A percentile compares a stretch with the other conserved stretches of the same genome.
Evolutionary conservation across 192 early-diverging fungal genomes (phyloP).

Genomic region (Gamsiella multidivaricata): DNA sequence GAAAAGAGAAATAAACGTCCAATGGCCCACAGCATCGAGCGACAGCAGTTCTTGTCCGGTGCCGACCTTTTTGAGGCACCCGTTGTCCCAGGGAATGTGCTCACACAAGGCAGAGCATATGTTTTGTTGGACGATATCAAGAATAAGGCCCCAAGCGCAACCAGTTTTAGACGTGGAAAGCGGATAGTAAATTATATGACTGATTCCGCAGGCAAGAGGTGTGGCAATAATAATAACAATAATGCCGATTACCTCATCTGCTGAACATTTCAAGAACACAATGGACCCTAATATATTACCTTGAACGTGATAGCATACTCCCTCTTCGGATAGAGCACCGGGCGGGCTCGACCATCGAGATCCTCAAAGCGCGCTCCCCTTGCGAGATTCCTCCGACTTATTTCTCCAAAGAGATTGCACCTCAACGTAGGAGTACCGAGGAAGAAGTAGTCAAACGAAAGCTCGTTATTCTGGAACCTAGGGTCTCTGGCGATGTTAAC

Average conservation of each 20-base stretch:
- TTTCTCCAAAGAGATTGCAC: no score
- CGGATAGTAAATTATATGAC: not conserved
- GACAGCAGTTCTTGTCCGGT: not conserved
- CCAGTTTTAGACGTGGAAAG: not conserved
- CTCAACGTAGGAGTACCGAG: no score
- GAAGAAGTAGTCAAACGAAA: not conserved
- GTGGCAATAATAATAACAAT: not conserved
- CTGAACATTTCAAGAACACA: no score
- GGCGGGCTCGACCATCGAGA: not conserved
- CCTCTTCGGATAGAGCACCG: not conserved
- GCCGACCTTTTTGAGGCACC: not conserved
- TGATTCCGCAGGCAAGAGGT: not conserved
- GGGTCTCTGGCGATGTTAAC: not conserved
- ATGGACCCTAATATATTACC: no score
- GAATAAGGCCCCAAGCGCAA: not conserved
- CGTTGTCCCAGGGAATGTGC: not conserved
- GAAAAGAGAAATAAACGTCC: no score
- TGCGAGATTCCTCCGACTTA: not conserved
- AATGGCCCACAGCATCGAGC: no score
- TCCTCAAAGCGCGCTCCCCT: not conserved
- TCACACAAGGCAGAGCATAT: not conserved
- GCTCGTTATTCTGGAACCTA: not conserved
- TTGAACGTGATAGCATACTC: not conserved
- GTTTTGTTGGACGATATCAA: conserved; percentile 6
- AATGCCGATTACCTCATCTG: not conserved